Evolutionary conservation across 768 basidiomycete species (phyloP), one percentile per base, ranked within the genome.

Genomic region (Phylloporus sp.): DNA sequence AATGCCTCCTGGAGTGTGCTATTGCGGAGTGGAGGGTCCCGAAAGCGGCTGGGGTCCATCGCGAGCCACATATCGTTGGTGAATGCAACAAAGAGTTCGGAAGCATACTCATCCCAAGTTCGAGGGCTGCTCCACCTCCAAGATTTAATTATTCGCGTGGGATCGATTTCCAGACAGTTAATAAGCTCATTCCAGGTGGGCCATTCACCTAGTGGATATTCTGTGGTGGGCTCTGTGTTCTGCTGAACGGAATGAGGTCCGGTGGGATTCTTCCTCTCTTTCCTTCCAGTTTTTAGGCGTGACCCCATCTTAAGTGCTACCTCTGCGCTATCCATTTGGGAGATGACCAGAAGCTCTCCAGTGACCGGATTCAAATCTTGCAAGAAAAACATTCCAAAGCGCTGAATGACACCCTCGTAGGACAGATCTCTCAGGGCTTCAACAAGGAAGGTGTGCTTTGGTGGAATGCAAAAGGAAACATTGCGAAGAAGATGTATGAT

Each of bases 21-120:
- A 0, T 3, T 2, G 9, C 3, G 3, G 27, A 0, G 0, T 4
- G 4, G 36, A 28, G 0, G 23, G 13, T n/a, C 35, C 15, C 4
- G 35, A 38, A 54, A 13, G 18, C 39, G 18, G 48, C 32, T 13
- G 8, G 53, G 45, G 0, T 51, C 45, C 2, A 55, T 0, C 1
- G 40, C 39, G 0, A 55, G 54, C 49, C 54, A 55, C 28, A 55
- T 31, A 23, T 43, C 41, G 4, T 47, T 51, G 22, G 49, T 55
- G 28, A 55, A 55, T 3, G 35, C 6, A 0, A 55, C 0, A 3
- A 51, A 55, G 22, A 55, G 40, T 6, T 55, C 45, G 0, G 49
- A 45, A 27, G 53, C 24, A 28, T 47, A 46, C 1, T 47, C 45
- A 24, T 55, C 20, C 49, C 45, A 55, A 0, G n/a, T 27, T 6